phyloP scores from a whole-genome alignment of 2,329 filamentous ascomycete species.

The Xylaria sp. region DNA sequence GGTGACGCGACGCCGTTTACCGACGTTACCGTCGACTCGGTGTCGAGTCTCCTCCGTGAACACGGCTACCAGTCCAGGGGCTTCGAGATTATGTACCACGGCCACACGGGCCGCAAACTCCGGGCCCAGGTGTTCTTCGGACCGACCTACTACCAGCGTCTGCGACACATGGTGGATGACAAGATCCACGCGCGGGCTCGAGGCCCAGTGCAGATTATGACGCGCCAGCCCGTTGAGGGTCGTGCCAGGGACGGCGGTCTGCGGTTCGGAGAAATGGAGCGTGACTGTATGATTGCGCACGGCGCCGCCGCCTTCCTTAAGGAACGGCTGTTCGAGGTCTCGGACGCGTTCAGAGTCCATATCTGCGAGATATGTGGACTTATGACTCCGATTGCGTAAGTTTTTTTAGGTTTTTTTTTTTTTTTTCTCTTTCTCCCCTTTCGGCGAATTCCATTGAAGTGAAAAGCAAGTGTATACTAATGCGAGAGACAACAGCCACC shows the following conservation, averaged over 20 bases:
- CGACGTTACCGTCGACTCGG: conserved; percentile 92
- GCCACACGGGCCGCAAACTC: conserved; percentile 92
- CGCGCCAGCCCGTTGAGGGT: conserved; percentile 95
- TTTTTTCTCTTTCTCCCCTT: no score
- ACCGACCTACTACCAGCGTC: conserved; percentile 97
- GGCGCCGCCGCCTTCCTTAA: conserved; percentile 96
- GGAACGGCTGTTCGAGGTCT: conserved; percentile 95
- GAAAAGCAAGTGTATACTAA: conserved; percentile 41
- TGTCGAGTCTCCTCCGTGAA: conserved; percentile 82
- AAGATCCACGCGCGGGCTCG: conserved; percentile 99
- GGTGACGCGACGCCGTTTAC: conserved; percentile 98
- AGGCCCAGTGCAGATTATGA: conserved; percentile 96
- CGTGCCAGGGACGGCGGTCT: conserved; percentile 96
- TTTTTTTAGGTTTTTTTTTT: conserved; percentile 37
- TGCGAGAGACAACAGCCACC: conserved; percentile 61
- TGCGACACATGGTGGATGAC: conserved; percentile 99
- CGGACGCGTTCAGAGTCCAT: conserved; percentile 96
- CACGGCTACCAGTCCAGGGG: conserved; percentile 96
- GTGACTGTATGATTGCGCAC: conserved; percentile 99
- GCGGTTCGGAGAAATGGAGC: conserved; percentile 99
- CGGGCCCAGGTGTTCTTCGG: conserved; percentile 95
- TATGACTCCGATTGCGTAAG: conserved; percentile 99
- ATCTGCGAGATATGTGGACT: conserved; percentile 98
- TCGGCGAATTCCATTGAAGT: no score
- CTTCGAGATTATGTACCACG: conserved; percentile 99